Percentiles rank a stretch among this genome's conserved stretches.
Evolutionary conservation across 352 stramenopile species (phyloP).

Genomic region (Halophytophthora polymorphica): DNA sequence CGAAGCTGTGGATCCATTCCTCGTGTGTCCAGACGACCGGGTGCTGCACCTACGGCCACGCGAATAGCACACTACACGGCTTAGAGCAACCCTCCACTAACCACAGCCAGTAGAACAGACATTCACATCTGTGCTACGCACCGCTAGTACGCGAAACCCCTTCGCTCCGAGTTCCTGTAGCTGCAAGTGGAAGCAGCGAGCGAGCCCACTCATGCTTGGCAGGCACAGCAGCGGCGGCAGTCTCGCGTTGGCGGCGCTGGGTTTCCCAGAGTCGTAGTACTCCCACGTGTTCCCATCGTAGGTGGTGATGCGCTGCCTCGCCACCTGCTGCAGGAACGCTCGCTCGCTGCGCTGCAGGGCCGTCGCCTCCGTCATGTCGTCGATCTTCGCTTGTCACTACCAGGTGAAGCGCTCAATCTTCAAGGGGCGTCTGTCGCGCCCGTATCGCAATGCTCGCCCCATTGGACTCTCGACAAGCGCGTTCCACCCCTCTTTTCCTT

Average conservation of each 20-base stretch:
- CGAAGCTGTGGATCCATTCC: conserved; percentile 82
- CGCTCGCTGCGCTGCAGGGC: conserved; percentile 35
- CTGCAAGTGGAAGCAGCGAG: conserved; percentile 61
- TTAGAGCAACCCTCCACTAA: too few species aligned
- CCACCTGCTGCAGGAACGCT: conserved; percentile 56
- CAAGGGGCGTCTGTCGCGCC: too few species aligned
- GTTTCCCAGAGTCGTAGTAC: conserved; percentile 67
- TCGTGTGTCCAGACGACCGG: conserved; percentile 75
- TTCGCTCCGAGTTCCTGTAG: conserved; percentile 44
- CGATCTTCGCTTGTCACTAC: too few species aligned
- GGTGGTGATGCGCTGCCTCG: conserved; percentile 66
- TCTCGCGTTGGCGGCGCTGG: conserved; percentile 20
- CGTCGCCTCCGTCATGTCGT: conserved; percentile 2
- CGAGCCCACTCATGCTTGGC: conserved; percentile 47
- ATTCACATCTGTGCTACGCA: conserved; percentile 15
- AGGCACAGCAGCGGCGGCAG: conserved; percentile 58
- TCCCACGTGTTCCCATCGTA: conserved; percentile 79
- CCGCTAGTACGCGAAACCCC: conserved; percentile 63
- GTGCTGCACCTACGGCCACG: conserved; percentile 45
- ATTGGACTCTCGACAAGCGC: too few species aligned
- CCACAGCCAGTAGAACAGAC: neutral
- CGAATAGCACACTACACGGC: conserved; percentile 1
- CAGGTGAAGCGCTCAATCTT: too few species aligned
- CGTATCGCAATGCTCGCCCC: too few species aligned
- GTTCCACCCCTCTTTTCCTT: too few species aligned